Conservation (phyloP, 2,329 filamentous ascomycete genomes). For the Hypoxylon rubiginosum region DNA sequence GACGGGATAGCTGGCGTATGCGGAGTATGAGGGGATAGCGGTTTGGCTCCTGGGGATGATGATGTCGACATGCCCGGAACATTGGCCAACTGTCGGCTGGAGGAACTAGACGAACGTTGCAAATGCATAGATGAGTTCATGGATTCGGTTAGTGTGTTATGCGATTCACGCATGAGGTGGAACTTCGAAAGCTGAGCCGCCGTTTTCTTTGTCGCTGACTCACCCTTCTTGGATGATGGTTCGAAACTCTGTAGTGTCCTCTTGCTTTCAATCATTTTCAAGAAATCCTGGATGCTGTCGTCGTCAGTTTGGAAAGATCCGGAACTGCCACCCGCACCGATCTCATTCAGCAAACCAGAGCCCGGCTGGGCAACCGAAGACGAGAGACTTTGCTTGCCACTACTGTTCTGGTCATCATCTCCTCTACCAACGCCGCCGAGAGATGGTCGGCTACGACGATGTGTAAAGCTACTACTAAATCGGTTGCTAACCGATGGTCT, state of each 20-base stretch:
- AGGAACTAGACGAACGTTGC: conserved; percentile 84
- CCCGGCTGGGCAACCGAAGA: conserved; percentile 80
- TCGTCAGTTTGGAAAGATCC: conserved; percentile 81
- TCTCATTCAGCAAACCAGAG: conserved; percentile 82
- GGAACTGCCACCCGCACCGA: conserved; percentile 74
- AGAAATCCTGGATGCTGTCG: conserved; percentile 92
- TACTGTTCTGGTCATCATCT: conserved; percentile 83
- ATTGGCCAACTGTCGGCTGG: conserved; percentile 70
- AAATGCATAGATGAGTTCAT: conserved; percentile 91
- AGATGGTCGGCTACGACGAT: conserved; percentile 83
- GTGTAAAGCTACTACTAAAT: conserved; percentile 95
- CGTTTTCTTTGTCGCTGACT: conserved; percentile 80
- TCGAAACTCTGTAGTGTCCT: conserved; percentile 89
- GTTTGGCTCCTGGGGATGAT: conserved; percentile 90
- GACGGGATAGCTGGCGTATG: conserved; percentile 95
- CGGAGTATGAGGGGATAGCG: conserved; percentile 88
- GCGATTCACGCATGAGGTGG: conserved; percentile 89
- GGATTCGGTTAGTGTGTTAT: conserved; percentile 89
- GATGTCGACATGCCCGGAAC: conserved; percentile 82
- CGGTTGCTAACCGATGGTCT: conserved; percentile 82
- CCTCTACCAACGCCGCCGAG: conserved; percentile 78
- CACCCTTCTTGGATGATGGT: conserved; percentile 72
- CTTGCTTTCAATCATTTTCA: conserved; percentile 88
- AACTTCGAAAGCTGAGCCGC: conserved; percentile 86
- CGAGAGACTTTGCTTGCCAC: conserved; percentile 81